Evolutionary conservation across 2,329 filamentous ascomycete genomes (phyloP).

Genomic region (Xylaria sp.): DNA sequence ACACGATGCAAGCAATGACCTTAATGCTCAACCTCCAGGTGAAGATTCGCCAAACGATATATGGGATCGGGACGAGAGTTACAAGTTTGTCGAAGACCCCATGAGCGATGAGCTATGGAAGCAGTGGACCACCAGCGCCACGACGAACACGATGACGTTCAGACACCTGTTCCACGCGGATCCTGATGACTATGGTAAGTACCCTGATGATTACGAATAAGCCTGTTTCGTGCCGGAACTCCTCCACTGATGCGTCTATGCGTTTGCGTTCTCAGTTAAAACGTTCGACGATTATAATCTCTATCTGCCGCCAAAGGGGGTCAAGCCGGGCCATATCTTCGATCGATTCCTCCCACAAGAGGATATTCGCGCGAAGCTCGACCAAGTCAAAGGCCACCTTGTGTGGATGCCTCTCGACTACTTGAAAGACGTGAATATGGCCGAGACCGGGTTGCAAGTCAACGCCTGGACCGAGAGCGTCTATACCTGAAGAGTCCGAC

Average conservation of each 20-base stretch:
- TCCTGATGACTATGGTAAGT: conserved; percentile 82
- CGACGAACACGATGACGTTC: conserved; percentile 78
- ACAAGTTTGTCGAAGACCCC: conserved; percentile 76
- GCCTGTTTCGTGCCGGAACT: not conserved
- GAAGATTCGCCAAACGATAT: conserved; percentile 74
- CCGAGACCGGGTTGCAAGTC: conserved; percentile 85
- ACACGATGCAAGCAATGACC: conserved; percentile 72
- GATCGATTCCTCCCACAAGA: conserved; percentile 79
- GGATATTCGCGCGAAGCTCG: conserved; percentile 79
- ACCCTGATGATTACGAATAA: not conserved
- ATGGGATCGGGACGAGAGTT: conserved; percentile 68
- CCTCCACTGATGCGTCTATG: conserved; percentile 20
- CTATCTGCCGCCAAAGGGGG: conserved; percentile 75
- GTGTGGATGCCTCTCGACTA: conserved; percentile 97
- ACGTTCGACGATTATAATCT: conserved; percentile 90
- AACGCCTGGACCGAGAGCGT: conserved; percentile 90
- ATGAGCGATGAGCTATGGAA: conserved; percentile 73
- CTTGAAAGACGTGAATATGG: conserved; percentile 85
- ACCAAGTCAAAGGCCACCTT: conserved; percentile 85
- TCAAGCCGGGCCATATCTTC: conserved; percentile 88
- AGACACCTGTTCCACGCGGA: conserved; percentile 87
- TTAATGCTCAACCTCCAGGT: conserved; percentile 78
- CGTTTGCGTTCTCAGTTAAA: conserved; percentile 68
- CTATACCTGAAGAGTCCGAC: conserved; percentile 66
- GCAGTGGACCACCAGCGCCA: conserved; percentile 76